Percentiles rank a stretch among this genome's conserved stretches.
These are phyloP conservation scores for Vitis amurensis DNA, from an alignment of 164 flowering plant genomes.

Conservation along the genomic window DNA sequence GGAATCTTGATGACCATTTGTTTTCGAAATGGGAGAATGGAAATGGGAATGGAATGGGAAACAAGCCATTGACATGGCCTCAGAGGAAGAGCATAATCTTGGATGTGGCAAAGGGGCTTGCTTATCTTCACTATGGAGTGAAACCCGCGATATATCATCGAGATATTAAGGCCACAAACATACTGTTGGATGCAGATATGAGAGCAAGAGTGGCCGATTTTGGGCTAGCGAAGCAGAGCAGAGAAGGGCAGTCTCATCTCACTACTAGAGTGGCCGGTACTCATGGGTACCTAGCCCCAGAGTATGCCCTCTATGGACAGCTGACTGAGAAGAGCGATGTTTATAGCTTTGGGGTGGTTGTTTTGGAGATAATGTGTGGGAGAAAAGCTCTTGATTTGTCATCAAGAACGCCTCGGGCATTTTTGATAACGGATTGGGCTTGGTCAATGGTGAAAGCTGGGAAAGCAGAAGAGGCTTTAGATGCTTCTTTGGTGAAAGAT, in stretches of 20 bases:
- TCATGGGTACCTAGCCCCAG: constrained; percentile 86
- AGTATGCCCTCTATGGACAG: constrained; percentile 83
- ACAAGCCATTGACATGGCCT: constrained; percentile 58
- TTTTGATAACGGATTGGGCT: constrained; percentile 84
- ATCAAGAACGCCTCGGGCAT: constrained; percentile 31
- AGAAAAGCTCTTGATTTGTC: constrained; percentile 72
- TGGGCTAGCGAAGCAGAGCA: constrained; percentile 69
- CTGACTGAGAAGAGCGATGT: constrained; percentile 89
- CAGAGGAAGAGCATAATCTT: constrained; percentile 65
- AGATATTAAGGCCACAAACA: constrained; percentile 80
- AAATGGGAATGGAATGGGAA: constrained; percentile 5
- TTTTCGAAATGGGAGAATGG: constrained; percentile 22
- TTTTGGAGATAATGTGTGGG: constrained; percentile 81
- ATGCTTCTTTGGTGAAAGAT: constrained; percentile 38
- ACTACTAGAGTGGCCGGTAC: constrained; percentile 88
- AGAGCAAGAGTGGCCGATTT: constrained; percentile 83
- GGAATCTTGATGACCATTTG: constrained; percentile 62
- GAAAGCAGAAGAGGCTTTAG: constrained; percentile 48
- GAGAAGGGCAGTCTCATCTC: constrained; percentile 83
- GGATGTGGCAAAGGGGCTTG: constrained; percentile 81
- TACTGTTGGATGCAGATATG: constrained; percentile 69
- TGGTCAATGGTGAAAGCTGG: constrained; percentile 75
- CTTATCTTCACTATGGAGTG: constrained; percentile 80
- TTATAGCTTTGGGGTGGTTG: constrained; percentile 79
- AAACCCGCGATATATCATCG: constrained; percentile 79